phyloP scores from a whole-genome alignment of 495 filamentous ascomycete genomes.

The Chaetomidium leptoderma region DNA sequence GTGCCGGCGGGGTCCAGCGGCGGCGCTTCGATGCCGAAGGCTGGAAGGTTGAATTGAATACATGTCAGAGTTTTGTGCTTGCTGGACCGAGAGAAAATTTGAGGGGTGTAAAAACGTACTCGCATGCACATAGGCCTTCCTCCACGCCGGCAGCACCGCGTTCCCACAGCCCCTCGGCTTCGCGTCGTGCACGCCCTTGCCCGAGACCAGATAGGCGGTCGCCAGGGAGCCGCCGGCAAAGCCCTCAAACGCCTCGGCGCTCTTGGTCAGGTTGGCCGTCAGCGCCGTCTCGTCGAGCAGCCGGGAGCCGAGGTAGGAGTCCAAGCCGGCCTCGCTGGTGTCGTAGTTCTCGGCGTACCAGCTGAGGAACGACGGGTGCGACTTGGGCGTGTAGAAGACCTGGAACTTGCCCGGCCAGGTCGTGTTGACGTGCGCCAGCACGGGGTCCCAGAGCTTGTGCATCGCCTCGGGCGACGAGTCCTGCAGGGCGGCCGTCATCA shows the following conservation, averaged over 20 bases:
- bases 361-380: constrained; percentile 43
- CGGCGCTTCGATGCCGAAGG: constrained; percentile 25
- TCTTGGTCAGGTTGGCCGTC: constrained; percentile 23
- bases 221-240: constrained; percentile 3
- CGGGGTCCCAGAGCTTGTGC: constrained; percentile 39
- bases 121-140: constrained; percentile 45
- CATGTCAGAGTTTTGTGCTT: neutral
- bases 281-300: constrained; percentile 37
- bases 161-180: constrained; percentile 40
- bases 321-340: constrained; percentile 29
- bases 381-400: constrained; percentile 34
- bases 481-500: constrained; percentile 23
- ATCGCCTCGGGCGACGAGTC: constrained; percentile 37
- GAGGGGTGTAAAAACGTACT: constrained; percentile 16
- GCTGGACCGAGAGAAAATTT: neutral
- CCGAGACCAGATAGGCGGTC: constrained; percentile 31
- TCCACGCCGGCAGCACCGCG: constrained; percentile 54
- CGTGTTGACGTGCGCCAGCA: constrained; percentile 36
- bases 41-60: neutral
- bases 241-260: constrained; percentile 26
- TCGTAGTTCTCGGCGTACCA: constrained; percentile 45
- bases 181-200: constrained; percentile 35
- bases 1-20: constrained; percentile 38
- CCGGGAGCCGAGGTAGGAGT: constrained; percentile 41
- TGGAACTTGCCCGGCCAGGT: constrained; percentile 45